Conservation (phyloP, 495 filamentous ascomycete species). For the Sordaria brevicollis region DNA sequence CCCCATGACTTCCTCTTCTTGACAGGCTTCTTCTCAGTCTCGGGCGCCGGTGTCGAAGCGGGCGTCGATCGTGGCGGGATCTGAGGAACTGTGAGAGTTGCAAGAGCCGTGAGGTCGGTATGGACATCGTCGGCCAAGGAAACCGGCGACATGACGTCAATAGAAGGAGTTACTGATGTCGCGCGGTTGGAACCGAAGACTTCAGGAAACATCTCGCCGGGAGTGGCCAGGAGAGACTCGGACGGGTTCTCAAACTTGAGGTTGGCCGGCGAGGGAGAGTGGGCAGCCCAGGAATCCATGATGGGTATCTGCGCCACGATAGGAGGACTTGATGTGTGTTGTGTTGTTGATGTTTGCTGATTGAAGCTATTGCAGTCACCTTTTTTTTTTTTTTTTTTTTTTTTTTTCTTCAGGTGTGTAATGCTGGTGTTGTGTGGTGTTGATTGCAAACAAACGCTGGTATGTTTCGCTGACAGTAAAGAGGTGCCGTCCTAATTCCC, state of each 20-base stretch:
- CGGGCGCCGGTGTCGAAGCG: constrained; percentile 11
- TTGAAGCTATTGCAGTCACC: background rate
- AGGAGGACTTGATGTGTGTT: constrained; percentile 28
- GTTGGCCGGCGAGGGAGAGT: constrained; percentile 26
- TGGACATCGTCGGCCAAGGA: constrained; percentile 25
- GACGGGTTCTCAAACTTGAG: constrained; percentile 41
- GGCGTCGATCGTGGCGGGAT: constrained; percentile 4
- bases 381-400: no score
- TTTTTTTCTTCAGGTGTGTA: background rate
- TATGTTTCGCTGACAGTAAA: constrained; percentile 13
- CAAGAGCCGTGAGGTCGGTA: constrained; percentile 9
- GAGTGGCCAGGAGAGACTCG: constrained; percentile 43
- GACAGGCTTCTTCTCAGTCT: constrained; percentile 59
- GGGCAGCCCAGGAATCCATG: constrained; percentile 31
- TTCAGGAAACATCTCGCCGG: constrained; percentile 39
- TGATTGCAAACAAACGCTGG: constrained; percentile 5
- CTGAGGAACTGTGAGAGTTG: constrained; percentile 6
- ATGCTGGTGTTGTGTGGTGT: background rate
- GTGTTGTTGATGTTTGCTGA: background rate
- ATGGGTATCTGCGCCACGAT: constrained; percentile 6
- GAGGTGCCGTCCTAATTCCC: constrained; percentile 35
- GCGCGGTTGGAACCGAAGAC: constrained; percentile 30
- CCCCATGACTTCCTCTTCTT: constrained; percentile 99
- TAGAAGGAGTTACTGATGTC: constrained; percentile 19
- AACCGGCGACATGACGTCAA: constrained; percentile 38